Evolutionary conservation across 345 rosid species (phyloP), one percentile per base, ranked within the genome.

Genomic region (Rhodomyrtus tomentosa): DNA sequence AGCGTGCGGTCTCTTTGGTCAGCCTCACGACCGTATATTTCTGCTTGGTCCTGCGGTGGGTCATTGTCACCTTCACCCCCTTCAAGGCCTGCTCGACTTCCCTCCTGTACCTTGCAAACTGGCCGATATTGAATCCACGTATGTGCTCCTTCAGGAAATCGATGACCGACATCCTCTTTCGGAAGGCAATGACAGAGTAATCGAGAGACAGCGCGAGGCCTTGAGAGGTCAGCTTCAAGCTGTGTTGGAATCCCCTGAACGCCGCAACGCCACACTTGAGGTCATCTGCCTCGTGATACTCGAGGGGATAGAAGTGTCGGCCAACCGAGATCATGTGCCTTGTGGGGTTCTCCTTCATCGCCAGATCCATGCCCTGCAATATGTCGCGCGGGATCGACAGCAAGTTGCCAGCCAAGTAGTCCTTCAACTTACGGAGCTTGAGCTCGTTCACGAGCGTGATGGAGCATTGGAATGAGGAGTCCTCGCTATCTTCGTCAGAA

Each of bases 291-390:
- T 24, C 73, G 25, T 14, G 4, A 51, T 88, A 29, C 36, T 86
- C 88, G 40, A 62, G 38, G 42, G 90, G 85, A 84, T 92, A 93
- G 52, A 96, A 96, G 87, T 90, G 89, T n/a, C 92, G 92, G 81
- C 98, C 98, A 45, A 86, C 90, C 15, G 92, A 85, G 29, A 95
- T 90, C 99, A 94, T 95, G 79, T 68, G 85, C 86, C 87, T 89
- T 4, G 90, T 80, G 7, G 98, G 94, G 85, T 96, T 93, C 92
- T 96, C 99, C 89, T 96, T 96, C 98, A 96, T 90, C 76, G 95
- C 96, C 16, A 95, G 90, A 90, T 96, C 98, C 95, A 96, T 86
- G n/a, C 96, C 99, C 87, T 95, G 99, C 89, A 96, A 82, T 27
- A 95, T 90, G 52, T 95, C 98, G 50, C 98, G 95, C 9, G 99